A percentile compares a stretch with the other conserved stretches of the same genome.
Evolutionary conservation across 768 basidiomycete genomes (phyloP).

Genomic region (Candolleomyces eurysporus): DNA sequence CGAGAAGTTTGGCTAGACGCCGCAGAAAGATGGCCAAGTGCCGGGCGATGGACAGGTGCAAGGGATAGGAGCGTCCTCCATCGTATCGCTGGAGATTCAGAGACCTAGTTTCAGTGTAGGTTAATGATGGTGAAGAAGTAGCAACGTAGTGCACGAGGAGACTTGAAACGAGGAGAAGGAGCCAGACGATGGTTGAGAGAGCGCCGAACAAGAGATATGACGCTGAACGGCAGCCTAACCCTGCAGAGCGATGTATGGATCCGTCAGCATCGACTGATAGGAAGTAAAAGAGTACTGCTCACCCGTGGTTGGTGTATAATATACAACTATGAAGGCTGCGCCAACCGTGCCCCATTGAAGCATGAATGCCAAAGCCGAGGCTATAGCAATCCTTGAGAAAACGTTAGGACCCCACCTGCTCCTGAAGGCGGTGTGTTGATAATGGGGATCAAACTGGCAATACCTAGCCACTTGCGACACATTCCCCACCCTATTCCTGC

Average conservation of each 20-base stretch:
- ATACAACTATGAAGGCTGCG: conserved; percentile 20
- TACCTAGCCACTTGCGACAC: background rate
- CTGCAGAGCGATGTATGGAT: conserved; percentile 10
- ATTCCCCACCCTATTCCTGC: background rate
- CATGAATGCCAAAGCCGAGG: conserved; percentile 15
- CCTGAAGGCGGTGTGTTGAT: background rate
- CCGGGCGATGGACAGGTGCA: conserved; percentile 11
- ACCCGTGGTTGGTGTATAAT: conserved; percentile 22
- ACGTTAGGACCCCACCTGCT: conserved; percentile 9
- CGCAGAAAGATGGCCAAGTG: conserved; percentile 23
- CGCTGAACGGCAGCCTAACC: conserved; percentile 32
- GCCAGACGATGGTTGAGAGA: conserved; percentile 31
- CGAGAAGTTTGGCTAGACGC: conserved; percentile 27
- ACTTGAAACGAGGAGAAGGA: conserved; percentile 27
- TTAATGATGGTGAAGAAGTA: too few species aligned
- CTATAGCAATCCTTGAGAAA: conserved; percentile 11
- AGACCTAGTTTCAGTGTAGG: too few species aligned
- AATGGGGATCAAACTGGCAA: background rate
- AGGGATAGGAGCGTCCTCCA: background rate
- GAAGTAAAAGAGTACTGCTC: background rate
- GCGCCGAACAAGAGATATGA: conserved; percentile 29
- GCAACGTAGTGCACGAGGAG: conserved; percentile 24
- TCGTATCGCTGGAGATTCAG: background rate
- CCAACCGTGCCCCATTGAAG: conserved; percentile 26
- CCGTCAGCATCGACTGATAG: background rate